Base-by-base conservation (phyloP, 495 filamentous ascomycete genomes). In the Chlorociboria aeruginascens region DNA sequence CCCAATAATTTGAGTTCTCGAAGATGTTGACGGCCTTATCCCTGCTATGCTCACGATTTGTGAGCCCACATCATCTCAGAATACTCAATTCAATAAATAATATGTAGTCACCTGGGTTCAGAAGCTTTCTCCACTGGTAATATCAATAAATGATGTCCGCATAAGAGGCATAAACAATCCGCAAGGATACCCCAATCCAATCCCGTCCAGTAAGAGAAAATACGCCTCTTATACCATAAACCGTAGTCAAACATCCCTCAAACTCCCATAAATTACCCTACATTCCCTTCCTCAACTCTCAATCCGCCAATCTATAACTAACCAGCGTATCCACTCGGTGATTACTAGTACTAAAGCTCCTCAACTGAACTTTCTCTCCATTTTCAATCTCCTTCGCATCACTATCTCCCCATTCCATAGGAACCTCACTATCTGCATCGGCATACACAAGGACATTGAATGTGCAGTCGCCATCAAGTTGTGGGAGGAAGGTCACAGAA, bases 401-500 rank as follows among this genome's bases (percentile, higher is more conserved):
- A 58, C 86, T 93, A 68, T 98, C 92, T 32, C 92, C 92, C 92
- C 92, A 98, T 65, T 98, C 93, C 49, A 98, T 83, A 6, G 92
- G 92, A 12, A 98, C 92, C 20, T 98, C 92, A 17, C 85, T 90
- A 64, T 95, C 88, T 7, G 88, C 92, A 60, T 97, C 92, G 33
- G 92, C 93, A 61, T 98, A 98, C 3, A 98, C 92, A 20, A 98
- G 73, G 16, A 98, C 90, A 62, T 98, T 98, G 73, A 98, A 98
- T 10, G 93, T 96, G 74, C 90, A 98, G 57, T 90, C 81, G 29
- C 88, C 87, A 38, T 84, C 81, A 3, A 98, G 76, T 66, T 95
- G 87, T 0, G 92, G 92, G 4, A 98, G 74, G 63, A 98, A 97
- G 3, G 92, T 96, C 13, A 98, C 92, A 0, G 88, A 95, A 3